These are phyloP conservation scores for Trametes villosa DNA, from an alignment of 768 basidiomycete species.

Conservation along the genomic window DNA sequence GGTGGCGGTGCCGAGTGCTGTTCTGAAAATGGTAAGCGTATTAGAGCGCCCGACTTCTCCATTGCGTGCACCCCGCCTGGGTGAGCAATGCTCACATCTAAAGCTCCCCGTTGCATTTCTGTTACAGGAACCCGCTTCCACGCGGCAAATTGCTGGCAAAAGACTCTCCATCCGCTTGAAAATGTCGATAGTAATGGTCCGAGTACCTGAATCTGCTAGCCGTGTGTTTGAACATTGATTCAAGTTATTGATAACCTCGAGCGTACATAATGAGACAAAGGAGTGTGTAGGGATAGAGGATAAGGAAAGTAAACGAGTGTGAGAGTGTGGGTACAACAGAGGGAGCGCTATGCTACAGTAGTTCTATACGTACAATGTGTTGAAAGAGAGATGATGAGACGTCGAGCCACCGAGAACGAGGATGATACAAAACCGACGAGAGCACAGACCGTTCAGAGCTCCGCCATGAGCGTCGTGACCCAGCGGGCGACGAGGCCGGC, in stretches of 20 bases:
- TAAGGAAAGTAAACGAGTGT: conserved; percentile 1
- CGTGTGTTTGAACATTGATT: neutral
- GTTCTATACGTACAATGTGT: neutral
- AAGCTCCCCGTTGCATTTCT: too few relatives aligned
- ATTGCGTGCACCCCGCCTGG: too few relatives aligned
- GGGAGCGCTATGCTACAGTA: conserved; percentile 15
- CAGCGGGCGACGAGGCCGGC: conserved; percentile 11
- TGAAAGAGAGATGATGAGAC: neutral
- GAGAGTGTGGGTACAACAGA: neutral
- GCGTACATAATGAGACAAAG: neutral
- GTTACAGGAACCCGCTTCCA: too few relatives aligned
- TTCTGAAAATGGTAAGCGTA: too few relatives aligned
- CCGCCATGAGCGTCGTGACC: conserved; percentile 8
- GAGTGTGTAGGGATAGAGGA: neutral
- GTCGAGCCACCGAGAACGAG: neutral
- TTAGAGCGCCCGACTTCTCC: too few relatives aligned
- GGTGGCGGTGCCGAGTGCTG: too few relatives aligned
- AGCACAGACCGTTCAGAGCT: neutral
- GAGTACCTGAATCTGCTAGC: too few relatives aligned
- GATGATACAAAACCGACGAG: neutral
- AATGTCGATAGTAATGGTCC: too few relatives aligned
- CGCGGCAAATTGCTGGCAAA: too few relatives aligned
- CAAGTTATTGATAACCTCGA: neutral
- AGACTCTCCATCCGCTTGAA: too few relatives aligned
- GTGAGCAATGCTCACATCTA: too few relatives aligned